These are phyloP conservation scores for Crithidia bombi DNA, from an alignment of 208 protist genomes.

Conservation along the genomic window DNA sequence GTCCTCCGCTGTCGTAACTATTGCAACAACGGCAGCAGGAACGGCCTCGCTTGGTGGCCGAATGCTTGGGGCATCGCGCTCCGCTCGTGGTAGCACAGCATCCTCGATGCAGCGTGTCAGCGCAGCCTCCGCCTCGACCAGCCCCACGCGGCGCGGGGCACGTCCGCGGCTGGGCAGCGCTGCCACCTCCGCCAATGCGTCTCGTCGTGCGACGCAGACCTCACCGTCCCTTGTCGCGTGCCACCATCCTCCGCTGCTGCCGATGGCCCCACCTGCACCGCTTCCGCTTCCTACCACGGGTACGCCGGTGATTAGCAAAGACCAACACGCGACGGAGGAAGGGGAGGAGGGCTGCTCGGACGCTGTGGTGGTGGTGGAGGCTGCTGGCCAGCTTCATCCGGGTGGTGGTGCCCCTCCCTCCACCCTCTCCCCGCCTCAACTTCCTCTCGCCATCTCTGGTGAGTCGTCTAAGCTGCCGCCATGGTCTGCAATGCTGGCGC, in stretches of 20 bases:
- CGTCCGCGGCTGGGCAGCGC: background rate
- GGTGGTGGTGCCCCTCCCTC: background rate
- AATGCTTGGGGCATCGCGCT: background rate
- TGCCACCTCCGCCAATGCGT: background rate
- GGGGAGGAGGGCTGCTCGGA: background rate
- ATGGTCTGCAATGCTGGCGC: conserved; percentile 25
- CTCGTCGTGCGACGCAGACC: conserved; percentile 14
- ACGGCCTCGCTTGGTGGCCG: background rate
- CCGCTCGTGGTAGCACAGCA: conserved; percentile 28
- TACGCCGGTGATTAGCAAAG: background rate
- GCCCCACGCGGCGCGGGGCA: conserved; percentile 15
- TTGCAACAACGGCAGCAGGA: background rate
- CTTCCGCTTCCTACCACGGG: background rate
- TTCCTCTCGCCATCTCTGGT: background rate
- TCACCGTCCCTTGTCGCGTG: conserved; percentile 7
- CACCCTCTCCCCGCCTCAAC: background rate
- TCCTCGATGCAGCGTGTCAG: conserved; percentile 32
- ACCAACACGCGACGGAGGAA: background rate
- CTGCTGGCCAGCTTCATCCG: background rate
- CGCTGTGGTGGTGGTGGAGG: conserved; percentile 1
- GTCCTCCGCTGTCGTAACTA: background rate
- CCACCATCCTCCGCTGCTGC: conserved; percentile 9
- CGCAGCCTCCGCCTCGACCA: conserved; percentile 21
- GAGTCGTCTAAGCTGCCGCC: conserved; percentile 7
- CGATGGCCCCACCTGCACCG: background rate